These are phyloP conservation scores for Rhizopus delemar DNA, from an alignment of 371 early-diverging fungal genomes.

Conservation along the genomic window DNA sequence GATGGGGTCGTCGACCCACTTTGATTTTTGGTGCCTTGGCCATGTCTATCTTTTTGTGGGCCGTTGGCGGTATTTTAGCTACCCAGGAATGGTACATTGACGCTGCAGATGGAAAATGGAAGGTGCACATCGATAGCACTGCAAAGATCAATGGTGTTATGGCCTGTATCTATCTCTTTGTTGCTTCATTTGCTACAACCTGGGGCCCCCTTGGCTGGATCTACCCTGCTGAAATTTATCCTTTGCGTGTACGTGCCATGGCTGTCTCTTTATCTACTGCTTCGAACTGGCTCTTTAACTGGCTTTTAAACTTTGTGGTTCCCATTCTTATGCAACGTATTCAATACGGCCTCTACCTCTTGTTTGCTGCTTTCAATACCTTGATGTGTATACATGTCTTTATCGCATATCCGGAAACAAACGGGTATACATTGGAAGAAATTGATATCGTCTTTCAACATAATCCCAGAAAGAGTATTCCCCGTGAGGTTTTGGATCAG, in stretches of 20 bases:
- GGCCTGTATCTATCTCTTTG: constrained; percentile 53
- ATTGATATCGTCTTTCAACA: constrained; percentile 55
- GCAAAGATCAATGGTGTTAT: constrained; percentile 37
- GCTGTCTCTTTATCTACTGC: constrained; percentile 58
- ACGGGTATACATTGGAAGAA: constrained; percentile 60
- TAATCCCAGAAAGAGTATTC: no score
- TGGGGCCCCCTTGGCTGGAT: constrained; percentile 59
- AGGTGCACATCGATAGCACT: no score
- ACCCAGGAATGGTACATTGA: constrained; percentile 25
- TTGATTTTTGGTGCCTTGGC: constrained; percentile 46
- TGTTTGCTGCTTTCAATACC: constrained; percentile 58
- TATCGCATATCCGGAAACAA: constrained; percentile 59
- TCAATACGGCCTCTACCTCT: constrained; percentile 54
- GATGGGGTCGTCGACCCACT: constrained; percentile 47
- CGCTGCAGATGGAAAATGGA: background rate
- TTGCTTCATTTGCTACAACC: constrained; percentile 52
- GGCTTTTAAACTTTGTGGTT: constrained; percentile 58
- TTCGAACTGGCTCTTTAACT: constrained; percentile 50
- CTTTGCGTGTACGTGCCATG: constrained; percentile 52
- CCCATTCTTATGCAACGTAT: constrained; percentile 46
- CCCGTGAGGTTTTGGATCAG: no score
- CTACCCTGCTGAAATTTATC: constrained; percentile 70
- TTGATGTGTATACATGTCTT: constrained; percentile 40
- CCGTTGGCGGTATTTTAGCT: constrained; percentile 48
- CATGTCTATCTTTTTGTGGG: constrained; percentile 48